Percentiles rank a stretch among this genome's conserved stretches.
Evolutionary conservation across 139 green algal species (phyloP).

Genomic region (Pedinophyceae sp.): DNA sequence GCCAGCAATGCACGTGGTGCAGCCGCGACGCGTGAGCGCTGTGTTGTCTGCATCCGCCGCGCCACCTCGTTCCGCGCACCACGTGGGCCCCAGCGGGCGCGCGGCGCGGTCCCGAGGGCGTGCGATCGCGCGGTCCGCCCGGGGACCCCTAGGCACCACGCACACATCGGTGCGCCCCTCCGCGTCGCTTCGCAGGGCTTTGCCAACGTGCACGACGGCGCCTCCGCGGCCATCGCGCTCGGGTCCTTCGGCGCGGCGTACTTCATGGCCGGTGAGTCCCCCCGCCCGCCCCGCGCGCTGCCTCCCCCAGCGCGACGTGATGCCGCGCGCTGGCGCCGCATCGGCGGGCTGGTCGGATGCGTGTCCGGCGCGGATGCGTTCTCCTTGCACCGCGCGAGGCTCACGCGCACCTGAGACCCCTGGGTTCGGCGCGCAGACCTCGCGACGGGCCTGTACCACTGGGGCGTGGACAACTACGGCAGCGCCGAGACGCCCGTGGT

Average conservation of each 20-base stretch:
- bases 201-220: no score
- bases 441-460: conserved; percentile 68
- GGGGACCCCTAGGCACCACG: no score
- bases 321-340: not conserved
- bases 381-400: not conserved
- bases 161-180: no score
- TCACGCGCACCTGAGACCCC: not conserved
- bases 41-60: no score
- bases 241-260: conserved; percentile 35
- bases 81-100: no score
- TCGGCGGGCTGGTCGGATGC: not conserved
- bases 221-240: no score
- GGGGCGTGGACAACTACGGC: conserved; percentile 88
- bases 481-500: conserved; percentile 73
- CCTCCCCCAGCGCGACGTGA: not conserved
- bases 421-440: conserved; percentile 19
- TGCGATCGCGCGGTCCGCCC: no score
- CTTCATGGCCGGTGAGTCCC: conserved; percentile 26
- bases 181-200: no score
- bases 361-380: not conserved
- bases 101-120: no score
- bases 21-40: no score
- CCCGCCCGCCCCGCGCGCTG: not conserved
- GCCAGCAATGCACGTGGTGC: no score
- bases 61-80: no score